Base-by-base conservation (phyloP, 441 rosid genomes). In the Gossypium laxum region DNA sequence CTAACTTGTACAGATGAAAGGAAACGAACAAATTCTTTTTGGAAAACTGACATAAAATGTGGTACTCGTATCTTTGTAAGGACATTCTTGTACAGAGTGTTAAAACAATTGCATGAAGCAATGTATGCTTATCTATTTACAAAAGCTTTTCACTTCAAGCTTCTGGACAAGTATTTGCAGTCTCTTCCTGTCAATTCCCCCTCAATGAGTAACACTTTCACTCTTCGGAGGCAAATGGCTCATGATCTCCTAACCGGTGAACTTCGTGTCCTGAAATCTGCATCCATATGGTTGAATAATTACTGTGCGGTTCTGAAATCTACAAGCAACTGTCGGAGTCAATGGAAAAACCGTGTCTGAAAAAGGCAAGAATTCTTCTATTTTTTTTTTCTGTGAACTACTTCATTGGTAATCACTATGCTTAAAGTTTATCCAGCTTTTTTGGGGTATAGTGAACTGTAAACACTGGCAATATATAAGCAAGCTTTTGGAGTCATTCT, bases 191-290 rank as follows among this genome's bases (percentile, higher is more conserved):
- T 47, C 0, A 7, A 58, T 70, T 22, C 55, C 28, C 30, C 65
- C 38, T 55, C 76, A 7, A 68, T 30, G 60, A 51, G 75, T 52
- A 65, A 80, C 47, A 81, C 64, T 67, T 74, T 41, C 52, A 73
- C 70, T 65, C 58, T 72, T 45, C 68, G 89, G 72, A 85, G 75
- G 82, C 79, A 77, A 72, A 88, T 88, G 94, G 91, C 93, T 32
- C 67, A 74, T 52, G 80, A 88, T 70, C 94, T 93, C 45, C 89
- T 89, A 38, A 51, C 24, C 0, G 97, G 97, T 1, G 92, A 93
- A 84, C 89, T 86, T 77, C 90, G 86, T 18, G 72, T 87, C 67
- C 87, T 93, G 54, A 74, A 75, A 77, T 85, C 93, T 71, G 93
- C 88, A 43, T 79, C 86, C 54, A 70, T 83, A 10, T 92, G 98